Conservation (phyloP, 352 stramenopile genomes). For the Phytophthora agathidicida region DNA sequence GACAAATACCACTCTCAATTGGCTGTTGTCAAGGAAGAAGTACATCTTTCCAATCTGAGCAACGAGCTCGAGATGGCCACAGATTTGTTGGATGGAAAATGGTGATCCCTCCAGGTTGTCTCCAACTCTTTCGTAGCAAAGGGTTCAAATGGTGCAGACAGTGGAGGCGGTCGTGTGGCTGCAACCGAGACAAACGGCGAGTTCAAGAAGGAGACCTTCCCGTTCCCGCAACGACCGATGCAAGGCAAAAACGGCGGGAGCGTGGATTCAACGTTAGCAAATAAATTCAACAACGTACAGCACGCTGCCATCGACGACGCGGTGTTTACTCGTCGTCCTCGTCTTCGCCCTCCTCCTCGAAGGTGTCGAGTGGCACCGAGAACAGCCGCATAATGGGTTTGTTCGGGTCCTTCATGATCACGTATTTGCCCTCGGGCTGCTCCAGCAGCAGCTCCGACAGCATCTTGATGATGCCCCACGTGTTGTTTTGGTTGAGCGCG, state of each 20-base stretch:
- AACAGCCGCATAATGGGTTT: conserved; percentile 98
- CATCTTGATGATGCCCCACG: conserved; percentile 97
- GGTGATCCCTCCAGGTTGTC: conserved; percentile 4
- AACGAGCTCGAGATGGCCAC: conserved; percentile 4
- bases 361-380: conserved; percentile 94
- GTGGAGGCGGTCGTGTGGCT: background rate
- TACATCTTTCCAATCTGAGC: conserved; percentile 9
- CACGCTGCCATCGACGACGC: background rate
- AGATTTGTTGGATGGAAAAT: conserved; percentile 14
- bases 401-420: conserved; percentile 98
- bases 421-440: conserved; percentile 98
- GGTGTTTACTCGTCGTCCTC: conserved; percentile 37
- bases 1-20: conserved; percentile 1
- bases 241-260: conserved; percentile 19
- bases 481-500: conserved; percentile 97
- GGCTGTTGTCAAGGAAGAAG: conserved; percentile 18
- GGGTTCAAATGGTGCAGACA: conserved; percentile 11
- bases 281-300: conserved; percentile 39
- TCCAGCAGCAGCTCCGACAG: conserved; percentile 94
- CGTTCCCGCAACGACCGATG: background rate
- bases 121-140: conserved; percentile 8
- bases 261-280: conserved; percentile 36
- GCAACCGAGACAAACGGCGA: background rate
- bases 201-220: too few species aligned
- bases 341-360: conserved; percentile 93